These are phyloP conservation scores for Globisporangium emineosum DNA, from an alignment of 352 stramenopile species.

Conservation along the genomic window DNA sequence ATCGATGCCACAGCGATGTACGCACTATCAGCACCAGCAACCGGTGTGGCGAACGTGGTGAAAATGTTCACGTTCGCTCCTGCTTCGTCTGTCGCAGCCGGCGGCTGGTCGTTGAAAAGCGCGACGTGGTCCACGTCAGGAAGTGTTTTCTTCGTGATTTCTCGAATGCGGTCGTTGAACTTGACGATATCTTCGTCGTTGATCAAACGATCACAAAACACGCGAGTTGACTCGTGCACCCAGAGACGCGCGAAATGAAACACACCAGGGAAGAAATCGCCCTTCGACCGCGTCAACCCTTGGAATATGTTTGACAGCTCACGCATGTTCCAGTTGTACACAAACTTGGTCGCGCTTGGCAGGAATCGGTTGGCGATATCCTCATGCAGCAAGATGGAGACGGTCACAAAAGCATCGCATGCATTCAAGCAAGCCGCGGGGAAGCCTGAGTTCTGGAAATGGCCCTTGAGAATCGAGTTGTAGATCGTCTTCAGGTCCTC, in stretches of 20 bases:
- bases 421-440: constrained; percentile 49
- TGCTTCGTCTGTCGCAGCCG: constrained; percentile 24
- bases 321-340: constrained; percentile 99
- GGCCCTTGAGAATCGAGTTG: constrained; percentile 92
- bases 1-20: constrained; percentile 80
- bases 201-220: constrained; percentile 96
- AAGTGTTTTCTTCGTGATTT: constrained; percentile 92
- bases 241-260: constrained; percentile 90
- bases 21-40: constrained; percentile 55
- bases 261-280: constrained; percentile 90
- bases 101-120: constrained; percentile 74
- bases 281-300: constrained; percentile 89
- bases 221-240: constrained; percentile 96
- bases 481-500: constrained; percentile 96
- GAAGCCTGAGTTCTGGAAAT: constrained; percentile 89
- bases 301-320: constrained; percentile 97
- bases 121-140: constrained; percentile 82
- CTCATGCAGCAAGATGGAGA: constrained; percentile 90
- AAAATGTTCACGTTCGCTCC: constrained; percentile 88
- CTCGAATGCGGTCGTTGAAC: constrained; percentile 90
- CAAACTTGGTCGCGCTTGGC: constrained; percentile 96
- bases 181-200: constrained; percentile 93
- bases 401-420: constrained; percentile 88
- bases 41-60: constrained; percentile 90
- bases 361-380: constrained; percentile 94